phyloP scores from a whole-genome alignment of 169 alveolate genomes.

The Cryptosporidium parvum region DNA sequence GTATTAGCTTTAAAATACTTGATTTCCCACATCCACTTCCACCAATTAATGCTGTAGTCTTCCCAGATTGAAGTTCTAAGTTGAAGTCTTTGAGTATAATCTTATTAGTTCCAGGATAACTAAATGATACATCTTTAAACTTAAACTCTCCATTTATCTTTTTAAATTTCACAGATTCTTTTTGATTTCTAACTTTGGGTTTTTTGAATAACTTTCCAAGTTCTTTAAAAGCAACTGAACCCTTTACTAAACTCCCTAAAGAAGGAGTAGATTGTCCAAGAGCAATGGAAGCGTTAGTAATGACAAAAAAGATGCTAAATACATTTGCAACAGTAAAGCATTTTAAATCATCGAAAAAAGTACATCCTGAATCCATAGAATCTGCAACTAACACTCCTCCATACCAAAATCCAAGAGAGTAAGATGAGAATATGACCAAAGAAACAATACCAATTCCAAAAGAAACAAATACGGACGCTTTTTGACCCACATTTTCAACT shows the following conservation, averaged over 20 bases:
- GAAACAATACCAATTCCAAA: slow-evolving; percentile 71
- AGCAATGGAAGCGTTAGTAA: slow-evolving; percentile 72
- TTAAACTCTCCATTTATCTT: slow-evolving; percentile 20
- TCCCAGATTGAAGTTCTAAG: slow-evolving; percentile 18
- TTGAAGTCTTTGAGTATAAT: slow-evolving; percentile 36
- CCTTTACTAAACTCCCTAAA: slow-evolving; percentile 65
- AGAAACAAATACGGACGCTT: slow-evolving; percentile 42
- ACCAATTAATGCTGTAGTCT: slow-evolving; percentile 60
- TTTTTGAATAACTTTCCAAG: neutral
- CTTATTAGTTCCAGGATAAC: slow-evolving; percentile 11
- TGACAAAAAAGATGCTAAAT: slow-evolving; percentile 56
- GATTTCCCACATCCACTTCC: slow-evolving; percentile 82
- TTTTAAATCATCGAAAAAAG: slow-evolving; percentile 11
- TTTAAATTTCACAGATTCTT: neutral
- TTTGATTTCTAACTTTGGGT: slow-evolving; percentile 32
- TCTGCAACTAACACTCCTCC: slow-evolving; percentile 77
- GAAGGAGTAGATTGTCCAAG: slow-evolving; percentile 76
- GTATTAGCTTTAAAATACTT: slow-evolving; percentile 77
- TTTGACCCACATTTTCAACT: slow-evolving; percentile 44
- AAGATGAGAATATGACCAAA: slow-evolving; percentile 63
- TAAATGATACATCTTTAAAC: slow-evolving; percentile 33
- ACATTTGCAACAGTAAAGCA: slow-evolving; percentile 74
- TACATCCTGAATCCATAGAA: slow-evolving; percentile 74
- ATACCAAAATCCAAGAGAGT: slow-evolving; percentile 81
- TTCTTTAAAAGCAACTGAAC: slow-evolving; percentile 47